These are phyloP conservation scores for Coemansia sp. DNA, from an alignment of 192 early-diverging fungal species.

Conservation along the genomic window DNA sequence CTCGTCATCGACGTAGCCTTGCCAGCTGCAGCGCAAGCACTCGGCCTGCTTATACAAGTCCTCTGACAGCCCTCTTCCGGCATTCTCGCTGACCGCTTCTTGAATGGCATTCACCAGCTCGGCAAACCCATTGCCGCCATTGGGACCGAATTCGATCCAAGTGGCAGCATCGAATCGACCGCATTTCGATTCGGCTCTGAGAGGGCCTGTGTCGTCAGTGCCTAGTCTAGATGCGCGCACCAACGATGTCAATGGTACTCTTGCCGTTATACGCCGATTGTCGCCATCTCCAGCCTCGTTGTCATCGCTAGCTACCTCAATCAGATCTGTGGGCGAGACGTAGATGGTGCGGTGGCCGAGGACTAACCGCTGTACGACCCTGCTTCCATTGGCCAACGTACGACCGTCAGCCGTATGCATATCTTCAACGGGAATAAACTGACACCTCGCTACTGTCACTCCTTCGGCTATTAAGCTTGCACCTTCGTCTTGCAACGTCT, in stretches of 20 bases:
- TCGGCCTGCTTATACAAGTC: conserved; percentile 50
- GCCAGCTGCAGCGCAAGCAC: conserved; percentile 55
- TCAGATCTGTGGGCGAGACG: conserved; percentile 17
- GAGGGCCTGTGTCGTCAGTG: neutral
- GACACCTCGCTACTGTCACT: conserved; percentile 11
- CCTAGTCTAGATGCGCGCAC: conserved; percentile 15
- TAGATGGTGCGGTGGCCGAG: conserved; percentile 14
- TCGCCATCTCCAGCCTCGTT: too few relatives aligned
- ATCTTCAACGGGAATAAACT: conserved; percentile 14
- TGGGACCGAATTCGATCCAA: conserved; percentile 30
- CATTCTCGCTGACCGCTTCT: conserved; percentile 16
- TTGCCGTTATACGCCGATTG: neutral
- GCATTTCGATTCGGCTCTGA: conserved; percentile 31
- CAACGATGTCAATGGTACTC: conserved; percentile 15
- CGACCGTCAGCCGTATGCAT: neutral
- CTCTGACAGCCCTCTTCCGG: conserved; percentile 16
- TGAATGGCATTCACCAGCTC: conserved; percentile 2
- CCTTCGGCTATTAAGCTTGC: conserved; percentile 1
- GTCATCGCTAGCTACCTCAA: conserved; percentile 17
- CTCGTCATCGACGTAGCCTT: conserved; percentile 42
- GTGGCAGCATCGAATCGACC: conserved; percentile 32
- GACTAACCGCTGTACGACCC: conserved; percentile 15
- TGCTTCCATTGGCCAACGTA: conserved; percentile 10
- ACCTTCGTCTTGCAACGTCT: conserved; percentile 18
- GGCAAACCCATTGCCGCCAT: neutral